Conservation (phyloP, 768 basidiomycete species). For the Termitomyces sp. region DNA sequence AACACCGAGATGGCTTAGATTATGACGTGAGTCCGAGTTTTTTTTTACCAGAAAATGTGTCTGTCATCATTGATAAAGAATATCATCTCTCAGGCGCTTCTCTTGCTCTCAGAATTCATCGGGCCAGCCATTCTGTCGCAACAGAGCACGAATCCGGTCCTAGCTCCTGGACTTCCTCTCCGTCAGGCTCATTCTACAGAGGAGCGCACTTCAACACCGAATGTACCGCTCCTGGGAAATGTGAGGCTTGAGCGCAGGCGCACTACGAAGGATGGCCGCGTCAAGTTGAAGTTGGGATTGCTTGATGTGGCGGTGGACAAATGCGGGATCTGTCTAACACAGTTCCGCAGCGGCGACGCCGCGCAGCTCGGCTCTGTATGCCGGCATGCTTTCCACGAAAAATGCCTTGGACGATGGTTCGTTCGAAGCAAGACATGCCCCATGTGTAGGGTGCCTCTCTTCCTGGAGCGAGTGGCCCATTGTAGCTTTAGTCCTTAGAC, state of each 20-base stretch:
- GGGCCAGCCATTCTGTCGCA: constrained; percentile 37
- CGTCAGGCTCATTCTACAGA: background rate
- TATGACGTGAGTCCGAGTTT: constrained; percentile 53
- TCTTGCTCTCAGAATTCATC: constrained; percentile 55
- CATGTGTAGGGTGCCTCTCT: constrained; percentile 49
- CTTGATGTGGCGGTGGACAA: constrained; percentile 59
- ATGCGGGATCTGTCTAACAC: constrained; percentile 69
- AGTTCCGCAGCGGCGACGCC: constrained; percentile 55
- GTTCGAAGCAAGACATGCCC: constrained; percentile 57
- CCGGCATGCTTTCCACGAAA: constrained; percentile 62
- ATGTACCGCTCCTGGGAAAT: constrained; percentile 31
- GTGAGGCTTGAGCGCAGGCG: constrained; percentile 57
- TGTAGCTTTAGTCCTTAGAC: background rate
- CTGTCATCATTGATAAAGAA: constrained; percentile 11
- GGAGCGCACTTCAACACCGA: constrained; percentile 1
- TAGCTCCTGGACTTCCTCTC: constrained; percentile 9
- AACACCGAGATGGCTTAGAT: constrained; percentile 39
- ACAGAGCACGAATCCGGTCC: constrained; percentile 1
- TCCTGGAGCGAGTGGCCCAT: constrained; percentile 19
- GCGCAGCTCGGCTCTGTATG: constrained; percentile 55
- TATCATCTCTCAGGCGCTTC: constrained; percentile 39
- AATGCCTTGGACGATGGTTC: constrained; percentile 60
- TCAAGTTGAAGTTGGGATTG: constrained; percentile 64
- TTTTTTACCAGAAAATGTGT: constrained; percentile 11
- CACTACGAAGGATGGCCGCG: constrained; percentile 54